phyloP scores from a whole-genome alignment of 805 yeast species.

The Wickerhamiella brachini region DNA sequence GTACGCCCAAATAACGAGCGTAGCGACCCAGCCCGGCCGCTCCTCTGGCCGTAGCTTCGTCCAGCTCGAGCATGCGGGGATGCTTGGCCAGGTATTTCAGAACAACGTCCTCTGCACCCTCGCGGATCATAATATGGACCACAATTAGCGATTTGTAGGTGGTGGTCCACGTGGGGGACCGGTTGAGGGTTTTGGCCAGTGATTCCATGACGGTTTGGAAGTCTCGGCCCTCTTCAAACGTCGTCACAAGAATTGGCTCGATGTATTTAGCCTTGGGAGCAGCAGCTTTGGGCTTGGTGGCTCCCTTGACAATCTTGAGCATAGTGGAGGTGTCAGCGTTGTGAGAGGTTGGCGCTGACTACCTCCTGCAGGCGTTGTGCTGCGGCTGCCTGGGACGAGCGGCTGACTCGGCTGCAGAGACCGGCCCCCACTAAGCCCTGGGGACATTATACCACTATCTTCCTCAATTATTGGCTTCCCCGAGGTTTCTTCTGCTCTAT shows the following conservation, averaged over 20 bases:
- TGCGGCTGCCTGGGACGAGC: too few species aligned
- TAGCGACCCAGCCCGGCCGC: slow-evolving; percentile 41
- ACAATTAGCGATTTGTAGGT: slow-evolving; percentile 78
- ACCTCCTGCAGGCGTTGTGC: too few species aligned
- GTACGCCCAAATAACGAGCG: slow-evolving; percentile 50
- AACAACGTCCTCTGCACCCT: slow-evolving; percentile 71
- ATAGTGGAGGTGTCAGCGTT: slow-evolving; percentile 5
- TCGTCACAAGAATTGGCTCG: slow-evolving; percentile 75
- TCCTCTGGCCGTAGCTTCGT: slow-evolving; percentile 18
- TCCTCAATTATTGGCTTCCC: too few species aligned
- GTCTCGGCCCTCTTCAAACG: slow-evolving; percentile 44
- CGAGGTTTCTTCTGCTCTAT: too few species aligned
- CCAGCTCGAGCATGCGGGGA: slow-evolving; percentile 39
- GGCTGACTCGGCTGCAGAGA: too few species aligned
- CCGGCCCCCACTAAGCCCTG: too few species aligned
- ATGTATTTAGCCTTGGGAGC: slow-evolving; percentile 97
- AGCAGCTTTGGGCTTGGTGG: slow-evolving; percentile 43
- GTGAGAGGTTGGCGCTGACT: background rate
- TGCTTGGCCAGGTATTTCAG: slow-evolving; percentile 42
- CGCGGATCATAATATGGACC: slow-evolving; percentile 80
- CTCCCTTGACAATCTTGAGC: slow-evolving; percentile 21
- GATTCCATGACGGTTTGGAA: slow-evolving; percentile 58
- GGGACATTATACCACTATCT: too few species aligned
- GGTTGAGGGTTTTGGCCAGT: slow-evolving; percentile 42
- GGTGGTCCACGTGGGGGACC: slow-evolving; percentile 67